Conservation (phyloP, 345 rosid genomes). For the Aethionema arabicum region DNA sequence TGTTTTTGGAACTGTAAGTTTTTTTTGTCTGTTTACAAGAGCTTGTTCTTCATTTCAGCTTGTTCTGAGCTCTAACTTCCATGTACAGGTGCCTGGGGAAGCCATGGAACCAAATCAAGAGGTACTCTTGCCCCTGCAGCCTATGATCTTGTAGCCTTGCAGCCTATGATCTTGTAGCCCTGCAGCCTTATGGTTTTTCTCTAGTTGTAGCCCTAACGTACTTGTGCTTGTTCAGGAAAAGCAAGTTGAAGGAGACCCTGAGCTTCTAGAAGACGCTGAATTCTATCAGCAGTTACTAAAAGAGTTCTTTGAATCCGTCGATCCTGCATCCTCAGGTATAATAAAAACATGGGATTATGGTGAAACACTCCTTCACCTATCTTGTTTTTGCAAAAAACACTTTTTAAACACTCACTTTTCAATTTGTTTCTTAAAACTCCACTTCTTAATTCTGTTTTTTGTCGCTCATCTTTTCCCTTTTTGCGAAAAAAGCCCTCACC, state of each 20-base stretch:
- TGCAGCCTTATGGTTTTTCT: neutral
- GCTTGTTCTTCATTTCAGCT: neutral
- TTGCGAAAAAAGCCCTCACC: no score
- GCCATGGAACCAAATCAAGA: slow-evolving; percentile 39
- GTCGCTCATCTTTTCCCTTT: no score
- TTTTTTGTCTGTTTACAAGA: neutral
- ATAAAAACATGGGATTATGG: neutral
- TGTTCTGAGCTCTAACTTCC: slow-evolving; percentile 27
- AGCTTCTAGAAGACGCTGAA: slow-evolving; percentile 82
- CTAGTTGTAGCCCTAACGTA: neutral
- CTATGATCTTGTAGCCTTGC: no score
- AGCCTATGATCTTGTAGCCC: no score
- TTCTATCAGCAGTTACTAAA: slow-evolving; percentile 83
- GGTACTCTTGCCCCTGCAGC: slow-evolving; percentile 37
- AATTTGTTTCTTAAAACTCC: no score
- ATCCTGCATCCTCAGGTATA: slow-evolving; percentile 67
- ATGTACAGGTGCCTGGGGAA: slow-evolving; percentile 40
- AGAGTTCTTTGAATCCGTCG: slow-evolving; percentile 79
- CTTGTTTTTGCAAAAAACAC: no score
- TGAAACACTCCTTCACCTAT: no score
- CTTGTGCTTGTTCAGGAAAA: slow-evolving; percentile 46
- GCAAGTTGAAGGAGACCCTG: slow-evolving; percentile 68
- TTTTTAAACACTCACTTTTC: no score
- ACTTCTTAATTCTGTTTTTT: no score
- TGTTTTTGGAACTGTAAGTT: slow-evolving; percentile 77